Conservation (phyloP, 495 filamentous ascomycete genomes). For the Aspergillus mulundensis region DNA sequence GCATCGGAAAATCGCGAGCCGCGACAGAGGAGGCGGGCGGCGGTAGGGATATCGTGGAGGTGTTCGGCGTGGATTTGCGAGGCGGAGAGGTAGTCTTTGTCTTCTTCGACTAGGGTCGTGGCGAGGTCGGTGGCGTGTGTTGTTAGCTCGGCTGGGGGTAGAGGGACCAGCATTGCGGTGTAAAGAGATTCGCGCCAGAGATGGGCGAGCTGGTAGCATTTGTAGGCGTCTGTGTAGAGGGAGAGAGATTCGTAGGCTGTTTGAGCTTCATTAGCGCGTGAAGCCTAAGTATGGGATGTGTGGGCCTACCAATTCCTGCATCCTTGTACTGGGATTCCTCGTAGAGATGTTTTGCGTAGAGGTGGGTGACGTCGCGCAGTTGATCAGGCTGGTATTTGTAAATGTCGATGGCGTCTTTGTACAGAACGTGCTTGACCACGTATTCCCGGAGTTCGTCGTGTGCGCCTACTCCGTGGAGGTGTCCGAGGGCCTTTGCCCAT, state of each 20-base stretch:
- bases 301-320: slow-evolving; percentile 61
- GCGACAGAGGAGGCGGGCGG: slow-evolving; percentile 70
- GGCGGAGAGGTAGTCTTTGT: slow-evolving; percentile 75
- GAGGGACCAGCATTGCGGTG: slow-evolving; percentile 61
- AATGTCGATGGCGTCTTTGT: slow-evolving; percentile 69
- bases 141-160: slow-evolving; percentile 52
- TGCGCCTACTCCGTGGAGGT: slow-evolving; percentile 62
- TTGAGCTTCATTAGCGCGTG: slow-evolving; percentile 28
- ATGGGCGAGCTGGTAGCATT: slow-evolving; percentile 74
- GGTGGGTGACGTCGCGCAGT: slow-evolving; percentile 57
- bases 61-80: slow-evolving; percentile 79
- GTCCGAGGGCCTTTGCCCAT: slow-evolving; percentile 67
- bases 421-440: slow-evolving; percentile 72
- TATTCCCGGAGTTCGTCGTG: slow-evolving; percentile 78
- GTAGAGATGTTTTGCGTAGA: slow-evolving; percentile 77
- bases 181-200: slow-evolving; percentile 89
- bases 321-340: slow-evolving; percentile 72
- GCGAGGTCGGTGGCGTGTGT: slow-evolving; percentile 64
- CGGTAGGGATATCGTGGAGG: slow-evolving; percentile 62
- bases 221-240: slow-evolving; percentile 65
- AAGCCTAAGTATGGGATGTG: background rate
- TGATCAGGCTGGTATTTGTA: slow-evolving; percentile 73
- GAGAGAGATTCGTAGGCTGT: slow-evolving; percentile 83
- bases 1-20: slow-evolving; percentile 83
- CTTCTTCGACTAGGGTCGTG: slow-evolving; percentile 73